Evolutionary conservation across 2,329 filamentous ascomycete genomes (phyloP).

Genomic region (Pseudogymnoascus sp.): DNA sequence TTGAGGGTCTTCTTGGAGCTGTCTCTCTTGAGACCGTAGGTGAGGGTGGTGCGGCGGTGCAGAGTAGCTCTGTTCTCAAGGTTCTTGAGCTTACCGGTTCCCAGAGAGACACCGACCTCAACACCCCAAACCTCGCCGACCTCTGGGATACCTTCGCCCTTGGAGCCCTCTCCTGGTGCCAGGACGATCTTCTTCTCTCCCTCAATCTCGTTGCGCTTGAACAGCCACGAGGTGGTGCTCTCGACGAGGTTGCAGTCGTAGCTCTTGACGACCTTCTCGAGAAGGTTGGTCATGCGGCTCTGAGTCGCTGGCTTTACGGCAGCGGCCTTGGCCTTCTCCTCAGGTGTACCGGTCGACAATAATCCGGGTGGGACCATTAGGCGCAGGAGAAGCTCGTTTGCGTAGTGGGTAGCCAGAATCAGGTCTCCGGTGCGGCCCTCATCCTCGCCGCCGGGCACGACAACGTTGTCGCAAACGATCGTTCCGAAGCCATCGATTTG

Average conservation of each 20-base stretch:
- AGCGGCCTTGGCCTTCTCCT: constrained; percentile 90
- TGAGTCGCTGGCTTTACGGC: constrained; percentile 77
- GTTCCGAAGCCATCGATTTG: constrained; percentile 97
- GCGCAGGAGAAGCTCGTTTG: constrained; percentile 87
- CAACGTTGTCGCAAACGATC: constrained; percentile 88
- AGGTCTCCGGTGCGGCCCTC: constrained; percentile 77
- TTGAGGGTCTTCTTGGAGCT: constrained; percentile 88
- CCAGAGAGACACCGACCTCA: constrained; percentile 85
- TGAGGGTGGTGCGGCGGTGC: constrained; percentile 85
- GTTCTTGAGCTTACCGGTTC: constrained; percentile 89
- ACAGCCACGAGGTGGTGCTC: constrained; percentile 96
- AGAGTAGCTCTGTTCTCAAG: constrained; percentile 82
- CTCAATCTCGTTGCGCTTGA: constrained; percentile 96
- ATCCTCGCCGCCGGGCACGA: constrained; percentile 61
- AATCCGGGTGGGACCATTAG: constrained; percentile 88
- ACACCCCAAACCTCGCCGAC: constrained; percentile 95
- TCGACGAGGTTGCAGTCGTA: constrained; percentile 92
- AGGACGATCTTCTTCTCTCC: constrained; percentile 86
- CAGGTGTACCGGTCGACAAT: constrained; percentile 72
- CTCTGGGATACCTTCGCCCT: constrained; percentile 83
- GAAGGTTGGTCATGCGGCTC: constrained; percentile 72
- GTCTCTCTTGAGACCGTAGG: constrained; percentile 86
- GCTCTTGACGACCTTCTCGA: constrained; percentile 85
- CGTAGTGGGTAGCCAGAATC: constrained; percentile 83
- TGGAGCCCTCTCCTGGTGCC: constrained; percentile 73